These are phyloP conservation scores for Cystobasidiaceae sp. DNA, from an alignment of 1,284 basidiomycete species.

Conservation along the genomic window DNA sequence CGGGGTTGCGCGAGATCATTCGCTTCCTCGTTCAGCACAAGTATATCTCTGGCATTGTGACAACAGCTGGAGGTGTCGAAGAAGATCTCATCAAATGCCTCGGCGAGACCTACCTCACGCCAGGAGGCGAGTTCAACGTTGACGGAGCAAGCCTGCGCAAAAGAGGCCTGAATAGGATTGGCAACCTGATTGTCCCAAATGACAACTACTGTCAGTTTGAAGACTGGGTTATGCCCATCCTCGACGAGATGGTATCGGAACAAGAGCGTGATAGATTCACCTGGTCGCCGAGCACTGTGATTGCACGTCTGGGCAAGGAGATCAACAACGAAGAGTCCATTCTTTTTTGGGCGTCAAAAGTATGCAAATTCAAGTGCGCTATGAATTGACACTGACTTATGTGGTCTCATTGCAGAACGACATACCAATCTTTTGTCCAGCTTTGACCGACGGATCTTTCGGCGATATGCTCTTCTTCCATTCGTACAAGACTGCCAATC, in stretches of 20 bases:
- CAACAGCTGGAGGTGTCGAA: constrained; percentile 96
- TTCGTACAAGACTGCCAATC: constrained; percentile 71
- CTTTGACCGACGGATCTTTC: constrained; percentile 92
- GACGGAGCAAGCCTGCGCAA: constrained; percentile 81
- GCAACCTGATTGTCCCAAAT: constrained; percentile 96
- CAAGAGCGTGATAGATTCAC: constrained; percentile 54
- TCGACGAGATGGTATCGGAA: constrained; percentile 85
- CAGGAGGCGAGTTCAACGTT: constrained; percentile 71
- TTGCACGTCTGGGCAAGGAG: constrained; percentile 85
- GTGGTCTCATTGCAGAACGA: constrained; percentile 64
- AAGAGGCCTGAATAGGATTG: constrained; percentile 91
- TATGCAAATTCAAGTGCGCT: constrained; percentile 56
- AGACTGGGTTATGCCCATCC: constrained; percentile 94
- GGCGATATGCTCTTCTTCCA: constrained; percentile 99
- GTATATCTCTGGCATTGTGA: constrained; percentile 84
- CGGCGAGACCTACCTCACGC: constrained; percentile 76
- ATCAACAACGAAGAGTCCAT: constrained; percentile 89
- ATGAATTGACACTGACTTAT: neutral
- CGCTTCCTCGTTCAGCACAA: constrained; percentile 89
- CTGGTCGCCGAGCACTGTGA: constrained; percentile 94
- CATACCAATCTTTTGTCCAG: constrained; percentile 98
- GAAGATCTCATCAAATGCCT: constrained; percentile 99
- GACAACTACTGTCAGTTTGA: constrained; percentile 99
- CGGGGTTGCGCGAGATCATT: constrained; percentile 89
- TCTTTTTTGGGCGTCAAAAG: constrained; percentile 98